Conservation (phyloP, 371 early-diverging fungal genomes). For the Actinomucor elegans region DNA sequence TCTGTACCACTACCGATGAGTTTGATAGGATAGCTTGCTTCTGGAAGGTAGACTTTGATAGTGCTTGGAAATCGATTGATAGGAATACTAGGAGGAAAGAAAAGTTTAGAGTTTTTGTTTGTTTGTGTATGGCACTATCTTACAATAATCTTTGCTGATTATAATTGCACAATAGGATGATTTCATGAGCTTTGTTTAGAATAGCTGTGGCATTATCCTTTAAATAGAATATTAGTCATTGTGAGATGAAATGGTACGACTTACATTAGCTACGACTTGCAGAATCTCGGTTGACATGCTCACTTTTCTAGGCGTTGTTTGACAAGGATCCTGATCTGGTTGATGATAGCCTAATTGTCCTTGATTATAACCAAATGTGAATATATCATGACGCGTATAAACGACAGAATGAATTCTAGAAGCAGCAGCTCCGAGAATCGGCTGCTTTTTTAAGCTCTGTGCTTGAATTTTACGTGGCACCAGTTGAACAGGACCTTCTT, state of each 20-base stretch:
- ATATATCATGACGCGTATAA: conserved; percentile 56
- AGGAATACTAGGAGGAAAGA: conserved; percentile 27
- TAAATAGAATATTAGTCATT: not conserved
- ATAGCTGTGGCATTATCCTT: conserved; percentile 56
- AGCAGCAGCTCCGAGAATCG: conserved; percentile 67
- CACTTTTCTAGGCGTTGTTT: conserved; percentile 52
- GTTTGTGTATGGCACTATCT: too few species aligned
- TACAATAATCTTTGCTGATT: conserved; percentile 49
- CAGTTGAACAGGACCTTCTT: conserved; percentile 50
- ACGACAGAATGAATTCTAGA: conserved; percentile 72
- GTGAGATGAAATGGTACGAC: too few species aligned
- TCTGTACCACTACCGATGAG: conserved; percentile 47
- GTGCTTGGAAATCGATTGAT: conserved; percentile 44
- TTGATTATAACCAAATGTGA: conserved; percentile 73
- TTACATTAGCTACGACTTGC: conserved; percentile 53
- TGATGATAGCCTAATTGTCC: conserved; percentile 73
- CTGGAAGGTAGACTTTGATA: conserved; percentile 32
- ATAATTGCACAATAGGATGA: conserved; percentile 48
- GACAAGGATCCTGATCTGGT: conserved; percentile 42
- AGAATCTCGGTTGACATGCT: conserved; percentile 44
- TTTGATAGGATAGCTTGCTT: conserved; percentile 17
- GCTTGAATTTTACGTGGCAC: conserved; percentile 59
- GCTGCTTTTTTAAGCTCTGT: conserved; percentile 53
- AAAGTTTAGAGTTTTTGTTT: too few species aligned
- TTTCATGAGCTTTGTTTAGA: conserved; percentile 45